Evolutionary conservation across 345 rosid species (phyloP).

Genomic region (Toxicodendron radicans): DNA sequence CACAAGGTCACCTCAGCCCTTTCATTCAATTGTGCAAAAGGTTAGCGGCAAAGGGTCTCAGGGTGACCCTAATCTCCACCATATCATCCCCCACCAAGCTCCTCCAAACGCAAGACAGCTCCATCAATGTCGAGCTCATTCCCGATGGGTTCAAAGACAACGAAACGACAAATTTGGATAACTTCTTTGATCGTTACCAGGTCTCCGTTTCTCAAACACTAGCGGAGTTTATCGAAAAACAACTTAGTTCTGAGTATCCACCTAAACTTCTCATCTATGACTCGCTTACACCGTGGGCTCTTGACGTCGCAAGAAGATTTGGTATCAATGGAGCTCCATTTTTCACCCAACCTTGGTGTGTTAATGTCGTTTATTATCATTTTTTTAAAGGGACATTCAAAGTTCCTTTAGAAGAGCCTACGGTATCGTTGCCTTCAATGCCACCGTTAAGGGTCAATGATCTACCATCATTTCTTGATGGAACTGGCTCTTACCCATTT

Average conservation of each 20-base stretch:
- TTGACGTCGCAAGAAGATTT: conserved; percentile 19
- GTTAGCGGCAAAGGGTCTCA: conserved; percentile 12
- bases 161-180: too few relatives aligned
- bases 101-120: not conserved
- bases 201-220: conserved; percentile 28
- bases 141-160: conserved; percentile 5
- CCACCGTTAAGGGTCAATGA: conserved; percentile 34
- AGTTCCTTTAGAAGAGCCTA: not conserved
- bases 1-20: conserved; percentile 26
- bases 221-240: conserved; percentile 24
- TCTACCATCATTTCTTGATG: conserved; percentile 44
- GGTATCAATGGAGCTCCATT: conserved; percentile 13
- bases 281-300: not conserved
- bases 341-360: conserved; percentile 29
- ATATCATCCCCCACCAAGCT: not conserved
- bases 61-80: conserved; percentile 6
- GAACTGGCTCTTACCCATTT: conserved; percentile 22
- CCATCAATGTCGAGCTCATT: not conserved
- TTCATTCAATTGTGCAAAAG: conserved; percentile 24
- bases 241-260: not conserved
- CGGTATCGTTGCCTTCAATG: conserved; percentile 16
- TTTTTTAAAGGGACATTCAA: conserved; percentile 14
- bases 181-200: conserved; percentile 11
- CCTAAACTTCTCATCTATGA: conserved; percentile 7
- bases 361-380: conserved; percentile 16